Base-by-base conservation (phyloP, 148 eudicot species). In the Linanthus parryae region DNA sequence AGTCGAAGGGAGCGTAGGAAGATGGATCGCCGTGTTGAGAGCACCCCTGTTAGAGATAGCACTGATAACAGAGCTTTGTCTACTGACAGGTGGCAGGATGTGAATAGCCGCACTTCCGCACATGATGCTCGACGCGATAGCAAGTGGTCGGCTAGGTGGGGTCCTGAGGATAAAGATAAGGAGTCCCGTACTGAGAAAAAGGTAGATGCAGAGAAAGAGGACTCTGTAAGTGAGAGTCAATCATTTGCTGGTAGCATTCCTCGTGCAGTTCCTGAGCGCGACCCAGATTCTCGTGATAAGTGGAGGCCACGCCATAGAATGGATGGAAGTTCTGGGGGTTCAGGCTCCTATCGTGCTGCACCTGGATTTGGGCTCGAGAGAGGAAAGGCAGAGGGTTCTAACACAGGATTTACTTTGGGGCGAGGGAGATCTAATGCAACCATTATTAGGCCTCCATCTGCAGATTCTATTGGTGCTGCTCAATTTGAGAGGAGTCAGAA, bases 141-240 rank as follows among this genome's bases (percentile, higher is more conserved):
- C 76, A 92, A 92, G 74, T 92, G 98, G 98, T 81, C 98, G 29
- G 74, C 84, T 53, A 75, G 94, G 71, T 92, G 98, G 98, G 98
- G 98, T 37, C 96, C 96, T 27, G 96, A 84, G 31, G 96, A 81
- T 54, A 90, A 86, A 66, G 97, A 91, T 19, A 91, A 83, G 69
- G 98, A 92, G 47, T 48, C 72, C 33, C 73, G 85, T 30, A 20
- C 54, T 16, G 98, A 92, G 57, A 92, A 84, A 69, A 79, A 55
- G 67, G 31, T 59, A 16, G 96, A 87, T 35, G 47, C 51, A 21
- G 94, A 87, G 50, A 87, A 83, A 71, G 98, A 92, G 60, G 98
- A 84, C 43, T 33, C 57, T 70, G 77, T 64, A 20, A 37, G 25
- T 25, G 96, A 92, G 42, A 68, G 36, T 61, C 94, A 76, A 52